phyloP scores from a whole-genome alignment of 805 yeast species.

The Teunomyces aglyptinius region DNA sequence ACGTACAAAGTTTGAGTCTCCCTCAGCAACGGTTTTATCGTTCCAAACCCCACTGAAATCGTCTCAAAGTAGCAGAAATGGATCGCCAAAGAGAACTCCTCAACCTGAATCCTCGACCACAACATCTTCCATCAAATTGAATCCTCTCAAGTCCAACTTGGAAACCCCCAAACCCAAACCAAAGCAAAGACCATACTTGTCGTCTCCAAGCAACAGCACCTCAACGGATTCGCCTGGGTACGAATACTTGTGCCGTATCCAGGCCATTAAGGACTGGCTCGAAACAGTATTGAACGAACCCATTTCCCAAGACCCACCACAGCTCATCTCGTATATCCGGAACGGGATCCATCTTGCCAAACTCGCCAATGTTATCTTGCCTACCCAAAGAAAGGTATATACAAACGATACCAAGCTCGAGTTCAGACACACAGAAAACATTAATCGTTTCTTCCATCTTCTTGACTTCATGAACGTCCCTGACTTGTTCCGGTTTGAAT shows the following conservation, averaged over 20 bases:
- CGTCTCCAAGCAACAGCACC: constrained; percentile 29
- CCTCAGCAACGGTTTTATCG: constrained; percentile 42
- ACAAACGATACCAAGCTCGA: constrained; percentile 59
- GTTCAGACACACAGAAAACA: constrained; percentile 90
- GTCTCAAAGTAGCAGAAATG: constrained; percentile 16
- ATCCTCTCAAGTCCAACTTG: constrained; percentile 13
- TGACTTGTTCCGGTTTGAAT: constrained; percentile 82
- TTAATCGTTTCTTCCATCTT: constrained; percentile 74
- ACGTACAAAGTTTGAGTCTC: constrained; percentile 36
- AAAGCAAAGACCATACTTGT: constrained; percentile 17
- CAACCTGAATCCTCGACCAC: background rate
- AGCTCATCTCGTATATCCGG: constrained; percentile 63
- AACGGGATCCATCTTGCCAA: constrained; percentile 87
- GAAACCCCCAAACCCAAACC: constrained; percentile 11
- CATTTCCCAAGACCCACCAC: constrained; percentile 53
- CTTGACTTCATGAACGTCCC: constrained; percentile 74
- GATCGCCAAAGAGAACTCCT: constrained; percentile 11
- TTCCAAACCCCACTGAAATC: constrained; percentile 34
- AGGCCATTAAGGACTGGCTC: constrained; percentile 81
- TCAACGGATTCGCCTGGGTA: constrained; percentile 45
- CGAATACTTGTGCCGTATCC: constrained; percentile 77
- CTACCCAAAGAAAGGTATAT: constrained; percentile 56
- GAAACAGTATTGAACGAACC: constrained; percentile 58
- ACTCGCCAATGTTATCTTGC: constrained; percentile 68
- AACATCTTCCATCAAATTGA: background rate